A percentile compares a stretch with the other conserved stretches of the same genome.
phyloP scores from a whole-genome alignment of 768 basidiomycete species.

The Russula vinacea region DNA sequence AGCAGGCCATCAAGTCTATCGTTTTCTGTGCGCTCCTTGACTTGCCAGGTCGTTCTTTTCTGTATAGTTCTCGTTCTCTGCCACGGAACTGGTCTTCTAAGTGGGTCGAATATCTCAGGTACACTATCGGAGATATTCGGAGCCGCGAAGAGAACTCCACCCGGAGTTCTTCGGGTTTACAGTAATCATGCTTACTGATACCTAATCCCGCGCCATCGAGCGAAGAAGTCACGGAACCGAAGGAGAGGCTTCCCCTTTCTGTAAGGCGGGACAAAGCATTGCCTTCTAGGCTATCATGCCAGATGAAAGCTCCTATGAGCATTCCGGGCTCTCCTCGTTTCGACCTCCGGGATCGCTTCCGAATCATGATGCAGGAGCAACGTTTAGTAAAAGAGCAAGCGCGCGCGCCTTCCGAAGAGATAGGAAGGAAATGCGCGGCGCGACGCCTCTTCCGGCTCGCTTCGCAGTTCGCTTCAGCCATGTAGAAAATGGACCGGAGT shows the following conservation, averaged over 20 bases:
- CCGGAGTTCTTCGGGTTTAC: neutral
- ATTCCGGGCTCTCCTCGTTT: neutral
- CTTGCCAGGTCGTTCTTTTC: neutral
- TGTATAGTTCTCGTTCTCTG: neutral
- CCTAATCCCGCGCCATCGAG: neutral
- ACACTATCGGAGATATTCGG: neutral
- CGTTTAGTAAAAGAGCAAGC: too few species aligned
- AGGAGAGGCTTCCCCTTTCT: too few species aligned
- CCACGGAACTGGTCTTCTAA: neutral
- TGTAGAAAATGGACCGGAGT: neutral
- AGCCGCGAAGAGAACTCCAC: neutral
- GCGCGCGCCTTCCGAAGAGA: too few species aligned
- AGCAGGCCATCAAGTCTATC: neutral
- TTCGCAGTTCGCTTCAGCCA: constrained; percentile 1
- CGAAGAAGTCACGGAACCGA: neutral
- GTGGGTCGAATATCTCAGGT: neutral
- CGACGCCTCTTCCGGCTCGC: neutral
- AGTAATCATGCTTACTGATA: neutral
- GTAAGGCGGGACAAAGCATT: too few species aligned
- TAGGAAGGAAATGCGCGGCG: neutral
- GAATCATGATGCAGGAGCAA: neutral
- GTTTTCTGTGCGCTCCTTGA: neutral
- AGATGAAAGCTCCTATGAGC: neutral
- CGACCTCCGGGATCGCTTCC: neutral
- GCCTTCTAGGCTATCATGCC: too few species aligned